A percentile compares a stretch with the other conserved stretches of the same genome.
Conservation (phyloP, 2,329 filamentous ascomycete genomes). For the Penicillium sp. region DNA sequence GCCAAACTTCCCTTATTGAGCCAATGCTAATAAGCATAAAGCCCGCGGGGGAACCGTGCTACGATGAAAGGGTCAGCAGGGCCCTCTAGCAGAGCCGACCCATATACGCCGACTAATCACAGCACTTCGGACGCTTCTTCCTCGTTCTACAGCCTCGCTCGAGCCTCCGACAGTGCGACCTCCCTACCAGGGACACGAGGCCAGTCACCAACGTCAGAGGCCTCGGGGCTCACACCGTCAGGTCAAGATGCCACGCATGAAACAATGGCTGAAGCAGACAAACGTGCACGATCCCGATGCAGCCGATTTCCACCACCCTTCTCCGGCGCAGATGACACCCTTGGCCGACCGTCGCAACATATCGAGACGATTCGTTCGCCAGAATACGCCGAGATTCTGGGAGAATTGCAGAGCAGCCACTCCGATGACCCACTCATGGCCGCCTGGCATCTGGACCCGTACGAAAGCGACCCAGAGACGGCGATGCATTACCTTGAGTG, state of each 20-base stretch:
- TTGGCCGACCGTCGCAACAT: constrained; percentile 11
- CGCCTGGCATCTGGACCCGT: constrained; percentile 54
- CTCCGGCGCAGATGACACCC: constrained; percentile 14
- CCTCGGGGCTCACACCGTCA: constrained; percentile 28
- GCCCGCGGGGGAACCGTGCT: constrained; percentile 36
- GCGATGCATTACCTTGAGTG: constrained; percentile 52
- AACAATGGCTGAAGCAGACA: constrained; percentile 26
- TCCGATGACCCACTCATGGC: constrained; percentile 30
- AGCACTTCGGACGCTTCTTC: constrained; percentile 22
- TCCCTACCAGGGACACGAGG: constrained; percentile 32
- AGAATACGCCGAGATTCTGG: constrained; percentile 32
- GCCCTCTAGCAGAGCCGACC: constrained; percentile 22
- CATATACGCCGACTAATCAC: constrained; percentile 15
- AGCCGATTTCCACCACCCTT: constrained; percentile 19
- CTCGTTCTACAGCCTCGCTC: constrained; percentile 29
- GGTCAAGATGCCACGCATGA: constrained; percentile 27
- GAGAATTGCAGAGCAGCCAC: constrained; percentile 30
- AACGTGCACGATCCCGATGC: constrained; percentile 23
- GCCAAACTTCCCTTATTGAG: not conserved
- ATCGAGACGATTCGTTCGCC: constrained; percentile 17
- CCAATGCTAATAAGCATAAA: constrained; percentile 16
- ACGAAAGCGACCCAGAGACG: constrained; percentile 47
- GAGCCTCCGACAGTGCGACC: constrained; percentile 31
- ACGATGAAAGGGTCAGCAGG: constrained; percentile 22
- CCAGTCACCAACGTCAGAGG: constrained; percentile 33